Conservation (phyloP, 2,329 filamentous ascomycete genomes). For the Hypoxylon sp. region DNA sequence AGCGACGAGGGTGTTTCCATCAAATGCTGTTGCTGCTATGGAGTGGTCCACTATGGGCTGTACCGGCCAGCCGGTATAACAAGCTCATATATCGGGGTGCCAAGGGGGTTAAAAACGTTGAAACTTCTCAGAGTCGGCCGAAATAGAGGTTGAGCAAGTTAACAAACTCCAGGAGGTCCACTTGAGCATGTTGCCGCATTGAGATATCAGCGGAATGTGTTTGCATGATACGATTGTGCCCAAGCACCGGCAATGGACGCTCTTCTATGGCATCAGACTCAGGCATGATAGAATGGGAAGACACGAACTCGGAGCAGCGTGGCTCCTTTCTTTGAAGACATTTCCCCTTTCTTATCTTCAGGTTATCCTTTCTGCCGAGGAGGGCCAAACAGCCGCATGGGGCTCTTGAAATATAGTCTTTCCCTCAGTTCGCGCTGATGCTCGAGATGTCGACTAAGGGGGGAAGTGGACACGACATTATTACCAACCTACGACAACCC, state of each 20-base stretch:
- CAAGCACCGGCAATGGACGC: background rate
- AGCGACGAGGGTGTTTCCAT: background rate
- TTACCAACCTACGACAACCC: background rate
- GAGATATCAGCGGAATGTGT: background rate
- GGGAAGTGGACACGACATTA: too few relatives aligned
- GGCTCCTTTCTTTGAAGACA: too few relatives aligned
- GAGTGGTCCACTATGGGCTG: background rate
- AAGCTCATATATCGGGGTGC: background rate
- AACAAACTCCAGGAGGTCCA: background rate
- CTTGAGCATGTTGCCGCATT: background rate
- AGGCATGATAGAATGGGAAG: too few relatives aligned
- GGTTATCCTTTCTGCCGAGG: too few relatives aligned
- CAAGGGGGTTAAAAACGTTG: background rate
- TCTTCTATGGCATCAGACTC: background rate
- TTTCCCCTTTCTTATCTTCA: too few relatives aligned
- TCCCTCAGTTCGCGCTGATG: too few relatives aligned
- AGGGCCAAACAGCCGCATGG: too few relatives aligned
- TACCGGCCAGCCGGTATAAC: background rate
- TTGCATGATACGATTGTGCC: background rate
- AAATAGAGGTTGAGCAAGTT: background rate
- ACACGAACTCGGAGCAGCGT: too few relatives aligned
- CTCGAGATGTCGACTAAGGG: too few relatives aligned
- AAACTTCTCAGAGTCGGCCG: background rate
- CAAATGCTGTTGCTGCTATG: too few relatives aligned
- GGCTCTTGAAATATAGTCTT: too few relatives aligned